Evolutionary conservation across 768 basidiomycete species (phyloP).

Genomic region (Auriscalpium vulgare): DNA sequence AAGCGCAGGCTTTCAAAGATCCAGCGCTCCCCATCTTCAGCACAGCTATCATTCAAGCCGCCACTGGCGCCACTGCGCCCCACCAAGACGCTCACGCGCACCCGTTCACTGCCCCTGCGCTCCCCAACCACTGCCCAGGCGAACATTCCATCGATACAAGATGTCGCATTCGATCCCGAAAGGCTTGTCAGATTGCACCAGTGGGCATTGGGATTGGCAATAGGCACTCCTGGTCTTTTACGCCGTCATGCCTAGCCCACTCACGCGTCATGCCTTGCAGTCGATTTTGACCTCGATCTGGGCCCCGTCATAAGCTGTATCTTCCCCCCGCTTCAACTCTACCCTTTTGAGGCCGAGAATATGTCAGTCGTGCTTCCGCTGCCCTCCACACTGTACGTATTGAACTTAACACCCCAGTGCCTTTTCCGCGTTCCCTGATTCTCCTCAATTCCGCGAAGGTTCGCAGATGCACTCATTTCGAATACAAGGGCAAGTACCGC

Average conservation of each 20-base stretch:
- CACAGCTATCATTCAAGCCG: constrained; percentile 13
- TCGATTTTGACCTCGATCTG: constrained; percentile 84
- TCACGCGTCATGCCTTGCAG: constrained; percentile 27
- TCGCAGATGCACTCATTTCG: constrained; percentile 83
- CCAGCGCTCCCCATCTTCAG: constrained; percentile 17
- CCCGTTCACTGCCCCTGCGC: constrained; percentile 38
- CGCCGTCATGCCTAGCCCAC: neutral
- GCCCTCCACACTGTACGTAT: neutral
- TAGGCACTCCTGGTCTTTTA: constrained; percentile 36
- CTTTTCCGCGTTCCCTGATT: constrained; percentile 90
- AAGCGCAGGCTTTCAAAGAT: constrained; percentile 10
- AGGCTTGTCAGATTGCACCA: constrained; percentile 43
- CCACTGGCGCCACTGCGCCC: constrained; percentile 2
- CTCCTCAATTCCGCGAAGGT: constrained; percentile 77
- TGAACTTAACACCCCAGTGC: constrained; percentile 42
- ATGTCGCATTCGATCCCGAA: constrained; percentile 39
- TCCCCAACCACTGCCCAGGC: constrained; percentile 16
- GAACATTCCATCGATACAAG: constrained; percentile 17
- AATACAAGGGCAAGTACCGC: constrained; percentile 39
- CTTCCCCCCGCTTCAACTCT: constrained; percentile 59
- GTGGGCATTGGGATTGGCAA: constrained; percentile 62
- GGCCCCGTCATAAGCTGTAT: constrained; percentile 72
- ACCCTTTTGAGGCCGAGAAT: constrained; percentile 67
- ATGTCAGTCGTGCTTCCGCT: constrained; percentile 46
- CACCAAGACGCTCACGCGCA: constrained; percentile 30